Percentiles rank a stretch among this genome's conserved stretches.
phyloP scores from a whole-genome alignment of 768 basidiomycete species.

The Panaeolus cyanescens region DNA sequence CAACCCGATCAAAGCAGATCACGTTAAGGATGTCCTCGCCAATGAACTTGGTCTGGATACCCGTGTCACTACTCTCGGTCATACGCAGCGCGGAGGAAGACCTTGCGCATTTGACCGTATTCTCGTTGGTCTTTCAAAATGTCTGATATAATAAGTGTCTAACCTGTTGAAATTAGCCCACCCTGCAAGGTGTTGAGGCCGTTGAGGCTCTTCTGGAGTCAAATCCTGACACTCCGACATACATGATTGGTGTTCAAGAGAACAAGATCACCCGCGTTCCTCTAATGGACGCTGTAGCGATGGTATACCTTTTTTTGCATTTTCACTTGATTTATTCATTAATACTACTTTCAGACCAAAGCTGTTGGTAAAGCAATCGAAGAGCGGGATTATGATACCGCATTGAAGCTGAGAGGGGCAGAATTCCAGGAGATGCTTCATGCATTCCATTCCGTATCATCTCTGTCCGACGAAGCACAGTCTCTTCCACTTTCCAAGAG shows the following conservation, averaged over 20 bases:
- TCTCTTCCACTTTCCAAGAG: conserved; percentile 58
- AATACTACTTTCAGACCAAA: conserved; percentile 60
- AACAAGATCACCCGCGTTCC: conserved; percentile 94
- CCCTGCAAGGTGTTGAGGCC: conserved; percentile 94
- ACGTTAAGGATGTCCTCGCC: conserved; percentile 87
- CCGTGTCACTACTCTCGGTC: conserved; percentile 94
- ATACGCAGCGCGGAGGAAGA: conserved; percentile 93
- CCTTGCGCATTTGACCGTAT: conserved; percentile 95
- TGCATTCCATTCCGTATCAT: conserved; percentile 80
- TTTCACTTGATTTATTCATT: conserved; percentile 2
- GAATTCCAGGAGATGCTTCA: conserved; percentile 88
- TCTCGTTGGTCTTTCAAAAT: conserved; percentile 53
- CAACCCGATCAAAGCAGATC: conserved; percentile 89
- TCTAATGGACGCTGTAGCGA: conserved; percentile 89
- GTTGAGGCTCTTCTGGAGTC: conserved; percentile 86
- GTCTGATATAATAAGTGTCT: neutral
- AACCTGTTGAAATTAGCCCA: conserved; percentile 60
- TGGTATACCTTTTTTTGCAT: conserved; percentile 52
- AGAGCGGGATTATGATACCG: conserved; percentile 81
- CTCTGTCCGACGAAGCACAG: conserved; percentile 50
- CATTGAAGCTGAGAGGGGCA: conserved; percentile 86
- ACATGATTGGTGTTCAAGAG: conserved; percentile 95
- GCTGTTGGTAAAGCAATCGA: conserved; percentile 83
- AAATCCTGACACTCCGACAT: conserved; percentile 88
- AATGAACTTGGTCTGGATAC: conserved; percentile 92